Conservation (phyloP, 768 basidiomycete genomes). For the Termitomyces sp. region DNA sequence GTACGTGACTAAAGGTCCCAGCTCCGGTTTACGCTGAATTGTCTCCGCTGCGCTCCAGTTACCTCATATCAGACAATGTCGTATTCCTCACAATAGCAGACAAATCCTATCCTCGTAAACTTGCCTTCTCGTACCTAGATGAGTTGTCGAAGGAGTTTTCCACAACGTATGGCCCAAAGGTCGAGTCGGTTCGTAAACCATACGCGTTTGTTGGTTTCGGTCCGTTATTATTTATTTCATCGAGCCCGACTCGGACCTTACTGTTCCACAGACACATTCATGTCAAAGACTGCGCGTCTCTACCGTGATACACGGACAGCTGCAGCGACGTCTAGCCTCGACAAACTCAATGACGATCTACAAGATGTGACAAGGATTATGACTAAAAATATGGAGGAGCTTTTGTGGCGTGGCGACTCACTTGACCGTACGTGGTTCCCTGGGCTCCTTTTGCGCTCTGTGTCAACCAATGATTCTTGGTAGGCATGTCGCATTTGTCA, state of each 20-base stretch:
- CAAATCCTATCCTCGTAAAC: slow-evolving; percentile 94
- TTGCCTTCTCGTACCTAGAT: slow-evolving; percentile 96
- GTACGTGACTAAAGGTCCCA: slow-evolving; percentile 43
- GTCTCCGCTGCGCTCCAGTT: slow-evolving; percentile 42
- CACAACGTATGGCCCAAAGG: slow-evolving; percentile 86
- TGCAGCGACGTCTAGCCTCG: slow-evolving; percentile 64
- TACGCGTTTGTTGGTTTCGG: slow-evolving; percentile 99
- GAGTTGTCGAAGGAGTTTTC: slow-evolving; percentile 97
- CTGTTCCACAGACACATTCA: slow-evolving; percentile 78
- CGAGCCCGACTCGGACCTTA: not conserved
- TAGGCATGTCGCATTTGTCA: slow-evolving; percentile 96
- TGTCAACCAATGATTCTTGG: not conserved
- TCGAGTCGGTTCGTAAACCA: slow-evolving; percentile 90
- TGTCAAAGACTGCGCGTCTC: slow-evolving; percentile 93
- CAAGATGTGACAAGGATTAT: slow-evolving; percentile 98
- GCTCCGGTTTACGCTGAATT: slow-evolving; percentile 6
- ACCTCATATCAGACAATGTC: slow-evolving; percentile 91
- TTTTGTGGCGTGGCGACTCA: slow-evolving; percentile 96
- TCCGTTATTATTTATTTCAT: slow-evolving; percentile 32
- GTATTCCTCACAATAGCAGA: slow-evolving; percentile 94
- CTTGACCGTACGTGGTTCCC: slow-evolving; percentile 68
- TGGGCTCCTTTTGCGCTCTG: not conserved
- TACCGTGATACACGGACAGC: slow-evolving; percentile 93
- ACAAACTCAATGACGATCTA: slow-evolving; percentile 90
- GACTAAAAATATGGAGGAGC: slow-evolving; percentile 99